phyloP scores from a whole-genome alignment of 345 rosid genomes.

The Gossypium arboreum region DNA sequence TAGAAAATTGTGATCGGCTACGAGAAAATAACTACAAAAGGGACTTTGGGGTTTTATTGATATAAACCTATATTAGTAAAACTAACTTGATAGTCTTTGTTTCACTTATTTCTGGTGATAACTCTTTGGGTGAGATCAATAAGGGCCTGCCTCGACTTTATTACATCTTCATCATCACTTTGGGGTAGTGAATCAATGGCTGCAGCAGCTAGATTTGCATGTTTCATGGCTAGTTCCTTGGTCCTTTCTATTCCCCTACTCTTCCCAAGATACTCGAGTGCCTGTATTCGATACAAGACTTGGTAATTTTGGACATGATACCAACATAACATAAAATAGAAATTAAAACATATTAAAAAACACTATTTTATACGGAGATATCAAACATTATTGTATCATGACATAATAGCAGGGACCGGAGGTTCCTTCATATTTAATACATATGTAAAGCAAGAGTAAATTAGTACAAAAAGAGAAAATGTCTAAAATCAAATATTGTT shows the following conservation, averaged over 20 bases:
- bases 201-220: constrained; percentile 70
- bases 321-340: neutral
- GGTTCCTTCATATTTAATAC: neutral
- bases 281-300: constrained; percentile 32
- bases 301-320: neutral
- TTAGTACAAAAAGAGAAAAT: neutral
- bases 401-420: neutral
- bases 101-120: constrained; percentile 70
- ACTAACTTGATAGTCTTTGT: neutral
- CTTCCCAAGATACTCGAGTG: constrained; percentile 78
- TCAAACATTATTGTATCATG: neutral
- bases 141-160: constrained; percentile 75
- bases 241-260: constrained; percentile 81
- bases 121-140: constrained; percentile 69
- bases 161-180: constrained; percentile 63
- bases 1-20: neutral
- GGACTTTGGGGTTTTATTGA: neutral
- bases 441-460: neutral
- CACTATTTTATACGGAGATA: neutral
- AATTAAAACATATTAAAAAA: neutral
- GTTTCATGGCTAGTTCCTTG: constrained; percentile 71
- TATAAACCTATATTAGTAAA: constrained; percentile 1
- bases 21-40: neutral
- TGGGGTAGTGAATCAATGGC: constrained; percentile 72
- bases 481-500: neutral